Base-by-base conservation (phyloP, 768 basidiomycete species). In the Chlorophyllum brunneum region DNA sequence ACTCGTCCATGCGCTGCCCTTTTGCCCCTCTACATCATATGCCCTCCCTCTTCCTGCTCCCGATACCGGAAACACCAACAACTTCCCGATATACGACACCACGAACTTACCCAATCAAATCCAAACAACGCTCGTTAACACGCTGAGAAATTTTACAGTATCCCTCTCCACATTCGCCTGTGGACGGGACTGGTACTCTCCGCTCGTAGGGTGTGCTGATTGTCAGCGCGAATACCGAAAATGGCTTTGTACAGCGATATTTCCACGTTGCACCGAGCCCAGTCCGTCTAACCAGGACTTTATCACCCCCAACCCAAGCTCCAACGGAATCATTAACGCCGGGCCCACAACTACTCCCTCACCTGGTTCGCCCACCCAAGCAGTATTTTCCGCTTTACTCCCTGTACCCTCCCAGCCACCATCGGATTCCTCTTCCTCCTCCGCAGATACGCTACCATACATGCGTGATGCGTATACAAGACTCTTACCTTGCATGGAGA, bases 161-260 rank as follows among this genome's bases (percentile, higher is more conserved):
- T 77, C 81, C 16, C 79, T 95, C 7, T 75, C 78, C 27, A 87
- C 86, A 2, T 81, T 84, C 55, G 79, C 89, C 1, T 94, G 92
- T 63, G 88, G 88, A 15, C 78, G 88, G 24, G 90, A 92, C 61
- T 61, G 73, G 49, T 95, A 92, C 69, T 92, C 88, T 5, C 86
- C 87, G 0, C 66, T 92, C 18, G 80, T 88, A 23, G 80, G 81
- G 3, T 95, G 92, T 61, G 74, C 78, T 11, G 85, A 88, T 63
- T 94, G 92, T 60, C 79, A 85, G 56, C 65, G 66, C 18, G 81
- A 80, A 20, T 95, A 94, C 64, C 78, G 86, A 29, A 72, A 70
- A 29, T 95, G 90, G 90, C 76, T 88, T 29, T 95, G 92, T 67
- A 64, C 80, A 18, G 68, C 85, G 13, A 81, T 83, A 7, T 77